Evolutionary conservation across 805 yeast genomes (phyloP), one percentile per base, ranked within the genome.

Genomic region (Ogataea pini): DNA sequence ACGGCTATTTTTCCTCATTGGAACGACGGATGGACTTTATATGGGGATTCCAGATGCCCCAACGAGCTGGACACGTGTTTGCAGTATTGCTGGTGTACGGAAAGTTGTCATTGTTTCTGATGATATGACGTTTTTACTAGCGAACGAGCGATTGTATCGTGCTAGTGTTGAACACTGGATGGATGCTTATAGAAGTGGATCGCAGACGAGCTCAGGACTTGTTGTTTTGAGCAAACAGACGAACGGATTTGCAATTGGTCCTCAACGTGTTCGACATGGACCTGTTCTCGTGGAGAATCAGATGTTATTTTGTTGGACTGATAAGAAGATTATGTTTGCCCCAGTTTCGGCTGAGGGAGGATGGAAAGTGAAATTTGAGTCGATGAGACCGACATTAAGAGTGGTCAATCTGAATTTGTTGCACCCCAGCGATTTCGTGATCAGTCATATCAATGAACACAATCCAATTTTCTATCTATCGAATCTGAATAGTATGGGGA

Each of bases 241-340:
- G 0, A 66, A 77, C 1, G 82, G 77, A 53, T 90, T 87, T 67
- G 78, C 77, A 41, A 70, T 86, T 50, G 96, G 94, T 0, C 77
- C 73, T 25, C 89, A 90, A 61, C 75, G 82, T 82, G 80, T 64
- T 73, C 80, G 52, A 79, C 72, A 36, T 73, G 79, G 75, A 64
- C 83, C 48, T 79, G 76, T 58, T 78, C 82, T 66, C 80, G 78
- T 59, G 74, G 70, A 67, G 81, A 73, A 64, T 74, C 70, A 46
- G 67, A 72, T 58, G 67, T 63, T 43, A 56, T 64, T 84, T 80
- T 73, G 85, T 79, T 49, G 76, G 78, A 61, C 72, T 70, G 50
- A 83, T 82, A 20, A 74, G 36, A 50, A 78, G 72, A 42, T 71
- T 59, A 19, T 72, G 69, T 63, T 71, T 48, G 41, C 61, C 0